Conservation (phyloP, 495 filamentous ascomycete species). For the Xanthoparmelia taractica region DNA sequence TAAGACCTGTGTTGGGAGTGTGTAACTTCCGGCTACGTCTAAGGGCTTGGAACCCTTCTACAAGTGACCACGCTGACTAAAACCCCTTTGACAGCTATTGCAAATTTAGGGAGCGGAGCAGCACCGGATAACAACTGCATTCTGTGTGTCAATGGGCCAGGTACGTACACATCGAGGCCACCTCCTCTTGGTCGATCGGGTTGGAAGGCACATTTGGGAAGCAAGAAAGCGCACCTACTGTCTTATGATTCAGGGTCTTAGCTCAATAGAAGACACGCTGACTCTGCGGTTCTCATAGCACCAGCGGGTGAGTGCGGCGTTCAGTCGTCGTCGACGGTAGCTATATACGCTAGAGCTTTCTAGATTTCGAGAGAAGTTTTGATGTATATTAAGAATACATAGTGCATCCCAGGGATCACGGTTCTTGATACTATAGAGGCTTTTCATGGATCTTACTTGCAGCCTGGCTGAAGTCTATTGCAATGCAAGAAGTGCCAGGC, state of each 20-base stretch:
- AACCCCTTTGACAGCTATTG: neutral
- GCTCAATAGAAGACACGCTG: neutral
- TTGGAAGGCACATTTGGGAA: neutral
- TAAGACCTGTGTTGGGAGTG: neutral
- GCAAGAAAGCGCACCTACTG: neutral
- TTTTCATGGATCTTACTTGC: neutral
- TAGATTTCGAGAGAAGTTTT: neutral
- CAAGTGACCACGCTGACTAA: neutral
- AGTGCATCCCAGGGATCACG: neutral
- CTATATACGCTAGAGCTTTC: slow-evolving; percentile 14
- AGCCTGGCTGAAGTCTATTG: neutral
- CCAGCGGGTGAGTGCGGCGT: slow-evolving; percentile 10
- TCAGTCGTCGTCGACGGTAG: slow-evolving; percentile 8
- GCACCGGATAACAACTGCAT: slow-evolving; percentile 14
- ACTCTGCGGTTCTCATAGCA: neutral
- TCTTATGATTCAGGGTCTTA: neutral
- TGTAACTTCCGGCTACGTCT: neutral
- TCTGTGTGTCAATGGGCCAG: slow-evolving; percentile 9
- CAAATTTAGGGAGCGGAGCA: neutral
- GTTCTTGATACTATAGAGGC: neutral
- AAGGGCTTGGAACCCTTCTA: neutral
- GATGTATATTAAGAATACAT: neutral
- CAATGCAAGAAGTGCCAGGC: neutral
- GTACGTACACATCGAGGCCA: neutral
- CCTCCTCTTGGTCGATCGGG: too few species aligned